These are phyloP conservation scores for Nemania sp. DNA, from an alignment of 2,329 filamentous ascomycete species.

Conservation along the genomic window DNA sequence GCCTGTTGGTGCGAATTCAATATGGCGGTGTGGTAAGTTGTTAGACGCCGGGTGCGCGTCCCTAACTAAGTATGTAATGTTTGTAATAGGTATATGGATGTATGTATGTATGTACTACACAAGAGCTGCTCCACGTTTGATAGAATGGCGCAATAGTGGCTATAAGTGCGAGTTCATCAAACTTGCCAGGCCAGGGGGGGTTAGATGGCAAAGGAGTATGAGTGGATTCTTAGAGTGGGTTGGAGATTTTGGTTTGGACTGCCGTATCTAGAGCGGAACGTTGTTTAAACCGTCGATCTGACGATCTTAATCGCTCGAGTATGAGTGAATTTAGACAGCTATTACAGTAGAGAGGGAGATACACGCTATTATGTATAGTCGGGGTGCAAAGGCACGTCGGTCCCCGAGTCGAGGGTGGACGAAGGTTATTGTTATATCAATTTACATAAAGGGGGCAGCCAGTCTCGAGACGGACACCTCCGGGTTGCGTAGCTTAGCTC, in stretches of 20 bases:
- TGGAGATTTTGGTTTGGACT: slow-evolving; percentile 16
- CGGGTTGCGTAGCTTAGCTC: slow-evolving; percentile 20
- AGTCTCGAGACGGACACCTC: slow-evolving; percentile 11
- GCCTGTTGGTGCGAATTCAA: slow-evolving; percentile 4
- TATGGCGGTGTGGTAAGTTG: slow-evolving; percentile 16
- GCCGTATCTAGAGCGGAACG: slow-evolving; percentile 25
- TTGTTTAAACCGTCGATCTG: slow-evolving; percentile 46
- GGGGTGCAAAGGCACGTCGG: not conserved
- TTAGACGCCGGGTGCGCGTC: not conserved
- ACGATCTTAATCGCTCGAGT: slow-evolving; percentile 45
- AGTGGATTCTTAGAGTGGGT: slow-evolving; percentile 29
- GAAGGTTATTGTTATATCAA: slow-evolving; percentile 15
- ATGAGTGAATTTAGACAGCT: not conserved
- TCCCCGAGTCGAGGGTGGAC: slow-evolving; percentile 16
- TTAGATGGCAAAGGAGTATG: slow-evolving; percentile 16
- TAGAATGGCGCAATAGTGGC: slow-evolving; percentile 10
- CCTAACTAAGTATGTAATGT: slow-evolving; percentile 14
- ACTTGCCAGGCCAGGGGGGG: slow-evolving; percentile 11
- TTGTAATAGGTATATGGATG: too few species aligned
- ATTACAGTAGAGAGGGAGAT: not conserved
- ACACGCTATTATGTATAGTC: not conserved
- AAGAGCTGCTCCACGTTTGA: slow-evolving; percentile 16
- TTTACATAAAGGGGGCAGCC: not conserved
- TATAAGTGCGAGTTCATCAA: slow-evolving; percentile 21
- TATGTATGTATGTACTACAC: slow-evolving; percentile 12